Conservation (phyloP, 2,329 filamentous ascomycete species). For the Diplocarpon rosae region DNA sequence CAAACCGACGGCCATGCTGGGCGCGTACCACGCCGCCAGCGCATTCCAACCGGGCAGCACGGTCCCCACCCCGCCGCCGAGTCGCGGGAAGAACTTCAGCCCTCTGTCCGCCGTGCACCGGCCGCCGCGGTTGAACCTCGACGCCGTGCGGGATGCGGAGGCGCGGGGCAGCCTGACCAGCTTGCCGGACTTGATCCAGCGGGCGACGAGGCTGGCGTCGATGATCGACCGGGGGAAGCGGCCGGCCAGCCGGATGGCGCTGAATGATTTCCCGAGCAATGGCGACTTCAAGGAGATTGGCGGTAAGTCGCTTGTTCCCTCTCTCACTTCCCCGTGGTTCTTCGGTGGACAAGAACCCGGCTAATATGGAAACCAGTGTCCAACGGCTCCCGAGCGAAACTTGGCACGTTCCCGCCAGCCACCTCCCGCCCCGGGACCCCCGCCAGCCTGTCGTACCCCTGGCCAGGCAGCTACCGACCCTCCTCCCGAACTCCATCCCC, state of each 20-base stretch:
- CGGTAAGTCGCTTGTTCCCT: constrained; percentile 17
- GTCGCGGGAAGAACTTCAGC: constrained; percentile 25
- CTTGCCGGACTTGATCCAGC: constrained; percentile 77
- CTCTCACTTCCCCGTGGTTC: constrained; percentile 5
- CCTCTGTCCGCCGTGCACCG: constrained; percentile 44
- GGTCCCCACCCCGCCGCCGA: constrained; percentile 12
- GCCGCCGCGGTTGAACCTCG: constrained; percentile 70
- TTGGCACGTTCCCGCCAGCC: constrained; percentile 53
- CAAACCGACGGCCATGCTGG: constrained; percentile 39
- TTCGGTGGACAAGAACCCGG: constrained; percentile 5
- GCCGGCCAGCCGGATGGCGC: constrained; percentile 46
- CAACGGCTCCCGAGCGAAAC: constrained; percentile 32
- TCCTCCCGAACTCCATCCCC: background rate
- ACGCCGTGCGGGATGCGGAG: constrained; percentile 71
- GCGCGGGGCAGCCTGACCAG: constrained; percentile 83
- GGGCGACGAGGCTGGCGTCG: constrained; percentile 75
- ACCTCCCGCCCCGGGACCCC: constrained; percentile 29
- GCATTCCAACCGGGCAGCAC: constrained; percentile 12
- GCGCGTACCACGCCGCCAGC: constrained; percentile 37
- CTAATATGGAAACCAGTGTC: no score
- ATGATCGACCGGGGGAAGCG: constrained; percentile 75
- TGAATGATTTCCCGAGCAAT: constrained; percentile 38
- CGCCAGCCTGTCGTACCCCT: constrained; percentile 23
- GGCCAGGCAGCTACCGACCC: constrained; percentile 28
- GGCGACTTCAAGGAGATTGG: constrained; percentile 21